Percentiles rank a stretch among this genome's conserved stretches.
These are phyloP conservation scores for Sporothrix schenckii DNA, from an alignment of 2,329 filamentous ascomycete genomes.

Conservation along the genomic window DNA sequence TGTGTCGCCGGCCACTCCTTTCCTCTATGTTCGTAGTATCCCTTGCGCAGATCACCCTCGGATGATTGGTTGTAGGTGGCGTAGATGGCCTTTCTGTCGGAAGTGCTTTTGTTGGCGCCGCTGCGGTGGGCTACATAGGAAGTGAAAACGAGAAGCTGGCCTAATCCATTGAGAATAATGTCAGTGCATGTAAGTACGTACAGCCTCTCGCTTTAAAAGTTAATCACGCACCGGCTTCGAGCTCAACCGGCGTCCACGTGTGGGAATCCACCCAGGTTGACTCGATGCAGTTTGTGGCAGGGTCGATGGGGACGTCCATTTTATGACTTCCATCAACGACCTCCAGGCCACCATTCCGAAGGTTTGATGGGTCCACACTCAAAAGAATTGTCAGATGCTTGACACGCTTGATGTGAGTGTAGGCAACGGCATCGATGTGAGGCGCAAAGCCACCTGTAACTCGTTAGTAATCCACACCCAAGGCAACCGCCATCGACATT, in stretches of 20 bases:
- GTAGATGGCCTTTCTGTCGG: slow-evolving; percentile 29
- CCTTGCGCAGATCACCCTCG: slow-evolving; percentile 28
- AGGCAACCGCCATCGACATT: not conserved
- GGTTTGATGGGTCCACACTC: slow-evolving; percentile 23
- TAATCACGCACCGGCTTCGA: not conserved
- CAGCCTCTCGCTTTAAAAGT: not conserved
- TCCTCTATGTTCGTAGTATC: slow-evolving; percentile 28
- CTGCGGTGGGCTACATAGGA: slow-evolving; percentile 29
- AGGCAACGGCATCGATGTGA: slow-evolving; percentile 28
- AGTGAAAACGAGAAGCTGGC: slow-evolving; percentile 27
- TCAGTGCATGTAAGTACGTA: not conserved
- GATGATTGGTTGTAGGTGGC: slow-evolving; percentile 26
- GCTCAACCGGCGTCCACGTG: slow-evolving; percentile 6
- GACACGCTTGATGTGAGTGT: slow-evolving; percentile 29
- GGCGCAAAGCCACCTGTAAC: slow-evolving; percentile 26
- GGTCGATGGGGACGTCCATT: slow-evolving; percentile 19
- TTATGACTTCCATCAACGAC: slow-evolving; percentile 27
- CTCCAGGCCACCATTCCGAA: slow-evolving; percentile 29
- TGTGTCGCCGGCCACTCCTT: slow-evolving; percentile 29
- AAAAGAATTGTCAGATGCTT: slow-evolving; percentile 29
- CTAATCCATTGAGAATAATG: not conserved
- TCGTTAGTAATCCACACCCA: not conserved
- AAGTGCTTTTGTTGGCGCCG: slow-evolving; percentile 27
- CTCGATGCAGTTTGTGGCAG: slow-evolving; percentile 26
- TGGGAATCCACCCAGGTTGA: slow-evolving; percentile 21